Percentiles rank a stretch among this genome's conserved stretches.
Conservation (phyloP, 2,329 filamentous ascomycete species). For the Fusarium sp. region DNA sequence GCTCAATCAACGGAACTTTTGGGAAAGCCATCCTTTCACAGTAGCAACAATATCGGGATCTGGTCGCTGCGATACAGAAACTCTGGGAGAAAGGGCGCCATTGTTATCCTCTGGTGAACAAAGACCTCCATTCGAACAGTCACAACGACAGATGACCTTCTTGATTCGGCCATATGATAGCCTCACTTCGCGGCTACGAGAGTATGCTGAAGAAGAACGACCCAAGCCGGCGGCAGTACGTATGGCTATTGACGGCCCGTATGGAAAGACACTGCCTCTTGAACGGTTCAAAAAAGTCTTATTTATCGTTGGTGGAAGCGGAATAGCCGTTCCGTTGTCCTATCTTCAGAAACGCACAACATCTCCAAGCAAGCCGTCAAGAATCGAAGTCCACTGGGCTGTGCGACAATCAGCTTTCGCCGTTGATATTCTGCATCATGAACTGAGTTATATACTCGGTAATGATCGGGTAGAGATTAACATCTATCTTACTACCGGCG, state of each 20-base stretch:
- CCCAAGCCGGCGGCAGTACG: not conserved
- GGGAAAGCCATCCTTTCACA: constrained; percentile 63
- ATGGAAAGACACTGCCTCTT: not conserved
- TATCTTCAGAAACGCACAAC: not conserved
- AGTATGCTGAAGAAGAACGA: not conserved
- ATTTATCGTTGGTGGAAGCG: constrained; percentile 14
- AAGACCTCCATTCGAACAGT: not conserved
- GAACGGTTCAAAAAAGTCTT: not conserved
- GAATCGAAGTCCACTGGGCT: constrained; percentile 5
- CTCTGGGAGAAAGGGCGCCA: not conserved
- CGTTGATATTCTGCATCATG: not conserved
- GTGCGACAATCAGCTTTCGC: constrained; percentile 5
- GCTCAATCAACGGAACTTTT: constrained; percentile 49
- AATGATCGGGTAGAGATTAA: not conserved
- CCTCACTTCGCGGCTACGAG: constrained; percentile 46
- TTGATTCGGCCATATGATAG: constrained; percentile 57
- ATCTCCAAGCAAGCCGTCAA: rapidly evolving
- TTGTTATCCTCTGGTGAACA: not conserved
- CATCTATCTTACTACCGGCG: not conserved
- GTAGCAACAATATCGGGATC: constrained; percentile 47
- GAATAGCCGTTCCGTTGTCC: not conserved
- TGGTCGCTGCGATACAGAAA: not conserved
- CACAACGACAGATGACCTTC: constrained; percentile 47
- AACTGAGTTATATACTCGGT: not conserved
- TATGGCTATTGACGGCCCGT: not conserved